phyloP scores from a whole-genome alignment of 495 filamentous ascomycete species.

The Trichoderma gamsii region DNA sequence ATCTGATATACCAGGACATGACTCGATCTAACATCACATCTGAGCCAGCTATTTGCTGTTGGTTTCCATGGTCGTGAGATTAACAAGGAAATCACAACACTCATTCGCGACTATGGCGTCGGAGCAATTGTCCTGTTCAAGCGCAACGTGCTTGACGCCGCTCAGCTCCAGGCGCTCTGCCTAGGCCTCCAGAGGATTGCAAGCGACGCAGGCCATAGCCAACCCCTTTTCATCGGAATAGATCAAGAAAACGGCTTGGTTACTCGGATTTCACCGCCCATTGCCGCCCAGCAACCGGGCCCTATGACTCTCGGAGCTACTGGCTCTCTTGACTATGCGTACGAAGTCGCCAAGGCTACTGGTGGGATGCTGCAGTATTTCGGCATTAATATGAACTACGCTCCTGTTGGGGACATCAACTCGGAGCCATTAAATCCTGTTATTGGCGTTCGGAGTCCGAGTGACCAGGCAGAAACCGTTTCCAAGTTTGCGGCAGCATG shows the following conservation, averaged over 20 bases:
- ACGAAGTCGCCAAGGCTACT: constrained; percentile 1
- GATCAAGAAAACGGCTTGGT: constrained; percentile 4
- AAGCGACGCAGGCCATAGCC: not conserved
- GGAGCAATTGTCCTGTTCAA: constrained; percentile 5
- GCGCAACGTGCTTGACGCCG: constrained; percentile 7
- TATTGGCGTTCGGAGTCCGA: constrained; percentile 1
- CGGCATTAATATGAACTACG: constrained; percentile 8
- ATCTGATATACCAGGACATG: not conserved
- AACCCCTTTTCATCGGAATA: constrained; percentile 4
- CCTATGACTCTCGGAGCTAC: constrained; percentile 4
- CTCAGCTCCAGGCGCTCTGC: constrained; percentile 5
- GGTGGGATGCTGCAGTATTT: constrained; percentile 1
- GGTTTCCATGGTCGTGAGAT: constrained; percentile 6
- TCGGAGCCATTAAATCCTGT: constrained; percentile 4
- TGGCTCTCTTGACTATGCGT: not conserved
- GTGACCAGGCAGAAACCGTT: not conserved
- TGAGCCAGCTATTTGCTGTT: constrained; percentile 4
- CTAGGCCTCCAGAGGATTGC: constrained; percentile 4
- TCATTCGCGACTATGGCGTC: not conserved
- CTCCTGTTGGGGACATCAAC: not conserved
- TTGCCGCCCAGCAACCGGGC: not conserved
- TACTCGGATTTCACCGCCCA: not conserved
- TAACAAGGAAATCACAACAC: not conserved
- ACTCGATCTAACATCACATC: not conserved
- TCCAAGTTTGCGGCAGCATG: constrained; percentile 4